Evolutionary conservation across 2,329 filamentous ascomycete species (phyloP).

Genomic region (Magnaporthiopsis incrustans): DNA sequence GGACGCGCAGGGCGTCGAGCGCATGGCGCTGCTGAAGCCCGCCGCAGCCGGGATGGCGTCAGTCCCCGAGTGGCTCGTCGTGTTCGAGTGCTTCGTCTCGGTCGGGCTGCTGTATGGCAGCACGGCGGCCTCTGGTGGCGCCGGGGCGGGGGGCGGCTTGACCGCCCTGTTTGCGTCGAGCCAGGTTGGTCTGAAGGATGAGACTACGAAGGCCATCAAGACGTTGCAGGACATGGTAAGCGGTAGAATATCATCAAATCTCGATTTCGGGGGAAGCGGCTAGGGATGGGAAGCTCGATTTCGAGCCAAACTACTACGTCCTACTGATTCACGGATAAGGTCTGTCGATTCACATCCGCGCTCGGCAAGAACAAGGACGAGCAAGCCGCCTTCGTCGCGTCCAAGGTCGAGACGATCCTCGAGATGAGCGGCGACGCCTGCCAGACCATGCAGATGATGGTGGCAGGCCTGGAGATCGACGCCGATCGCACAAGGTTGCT

Average conservation of each 20-base stretch:
- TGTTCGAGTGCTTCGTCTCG: not conserved
- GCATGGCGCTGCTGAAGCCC: not conserved
- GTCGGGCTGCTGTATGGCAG: not conserved
- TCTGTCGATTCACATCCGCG: not conserved
- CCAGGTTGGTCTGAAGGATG: not conserved
- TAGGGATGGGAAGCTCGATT: accelerated
- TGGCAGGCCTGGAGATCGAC: not conserved
- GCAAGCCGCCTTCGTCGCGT: not conserved
- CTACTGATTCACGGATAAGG: not conserved
- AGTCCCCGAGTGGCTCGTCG: not conserved
- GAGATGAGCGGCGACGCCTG: not conserved
- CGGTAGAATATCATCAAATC: not conserved
- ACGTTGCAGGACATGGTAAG: not conserved
- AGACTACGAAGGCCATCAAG: not conserved
- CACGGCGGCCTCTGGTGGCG: too few relatives aligned
- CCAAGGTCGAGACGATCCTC: not conserved
- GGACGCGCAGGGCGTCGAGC: not conserved
- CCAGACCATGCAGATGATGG: not conserved
- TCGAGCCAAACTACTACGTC: not conserved
- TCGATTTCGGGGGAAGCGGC: not conserved
- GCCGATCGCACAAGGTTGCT: not conserved
- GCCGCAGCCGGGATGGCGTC: not conserved
- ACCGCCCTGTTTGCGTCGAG: not conserved
- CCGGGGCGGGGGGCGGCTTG: not conserved
- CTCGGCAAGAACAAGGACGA: not conserved